Evolutionary conservation across 2,329 filamentous ascomycete genomes (phyloP), one percentile per base, ranked within the genome.

Genomic region (Coleophoma eucalyptorum): DNA sequence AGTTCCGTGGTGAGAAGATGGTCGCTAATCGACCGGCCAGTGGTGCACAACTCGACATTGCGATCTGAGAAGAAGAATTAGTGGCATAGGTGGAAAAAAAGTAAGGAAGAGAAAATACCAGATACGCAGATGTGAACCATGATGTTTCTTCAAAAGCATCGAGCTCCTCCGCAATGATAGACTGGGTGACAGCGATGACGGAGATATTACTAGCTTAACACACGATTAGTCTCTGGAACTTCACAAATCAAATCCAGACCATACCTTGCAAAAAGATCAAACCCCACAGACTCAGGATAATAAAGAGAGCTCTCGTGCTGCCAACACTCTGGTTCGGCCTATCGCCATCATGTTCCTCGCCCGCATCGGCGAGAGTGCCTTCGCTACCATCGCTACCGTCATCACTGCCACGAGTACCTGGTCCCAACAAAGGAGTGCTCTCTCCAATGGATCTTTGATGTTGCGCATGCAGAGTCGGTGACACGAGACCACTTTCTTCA

Each of bases 121-220:
- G 75, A 64, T 90, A 95, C 2, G 86, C 77, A 32, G 87, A 89
- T 7, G 87, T 90, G 65, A 94, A 90, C 89, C 89, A 95, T 67
- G 83, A 87, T 34, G 83, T 84, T 50, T 83, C 73, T 50, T 84
- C 82, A 61, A 90, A 91, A 1, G 87, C 81, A 67, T 89, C 76
- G 2, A 95, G 74, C 57, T 93, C 89, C 7, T 78, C 79, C 2
- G 89, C 89, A 57, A 95, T 89, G 46, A 76, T 76, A 7, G 85
- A 89, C 69, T 94, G 90, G 2, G 87, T 88, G 50, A 90, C 92
- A 5, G 88, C 89, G 64, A 95, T 84, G 58, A 90, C 84, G 12
- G 85, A 89, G 69, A 92, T 89, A 62, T 94, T 94, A 55, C 80
- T 58, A 31, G 64, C 64, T 66, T 8, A 26, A 49, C 49, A n/a